phyloP scores from a whole-genome alignment of 2,329 filamentous ascomycete species.

The Myriosclerotinia curreyana region DNA sequence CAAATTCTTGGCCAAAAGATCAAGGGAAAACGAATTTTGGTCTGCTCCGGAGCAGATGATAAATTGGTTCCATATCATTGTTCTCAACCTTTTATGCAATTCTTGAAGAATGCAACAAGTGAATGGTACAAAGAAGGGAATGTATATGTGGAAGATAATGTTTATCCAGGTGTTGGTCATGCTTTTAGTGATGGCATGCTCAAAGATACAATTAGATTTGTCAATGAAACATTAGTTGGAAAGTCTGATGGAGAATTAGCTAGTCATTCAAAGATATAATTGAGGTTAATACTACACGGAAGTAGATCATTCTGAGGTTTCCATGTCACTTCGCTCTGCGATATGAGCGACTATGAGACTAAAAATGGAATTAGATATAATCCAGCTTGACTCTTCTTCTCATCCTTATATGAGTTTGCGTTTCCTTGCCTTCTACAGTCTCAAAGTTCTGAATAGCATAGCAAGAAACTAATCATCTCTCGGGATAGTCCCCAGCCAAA shows the following conservation, averaged over 20 bases:
- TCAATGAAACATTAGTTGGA: conserved; percentile 44
- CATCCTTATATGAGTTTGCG: background rate
- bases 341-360: too few species aligned
- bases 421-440: background rate
- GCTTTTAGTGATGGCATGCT: conserved; percentile 67
- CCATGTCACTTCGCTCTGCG: too few species aligned
- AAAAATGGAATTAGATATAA: too few species aligned
- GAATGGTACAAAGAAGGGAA: conserved; percentile 54
- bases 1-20: conserved; percentile 49
- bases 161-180: conserved; percentile 69
- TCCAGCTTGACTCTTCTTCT: background rate
- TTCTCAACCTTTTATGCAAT: conserved; percentile 57
- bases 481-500: too few species aligned
- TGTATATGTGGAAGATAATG: conserved; percentile 59
- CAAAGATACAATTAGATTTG: conserved; percentile 60
- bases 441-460: too few species aligned
- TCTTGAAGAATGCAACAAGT: conserved; percentile 54
- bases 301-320: too few species aligned
- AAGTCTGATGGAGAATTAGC: background rate
- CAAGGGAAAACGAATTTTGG: conserved; percentile 60
- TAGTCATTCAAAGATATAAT: conserved; percentile 29
- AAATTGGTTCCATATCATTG: conserved; percentile 68
- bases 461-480: too few species aligned
- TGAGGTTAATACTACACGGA: background rate
- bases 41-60: conserved; percentile 65